Conservation (phyloP, 306 rosid genomes). For the Urtica urens region DNA sequence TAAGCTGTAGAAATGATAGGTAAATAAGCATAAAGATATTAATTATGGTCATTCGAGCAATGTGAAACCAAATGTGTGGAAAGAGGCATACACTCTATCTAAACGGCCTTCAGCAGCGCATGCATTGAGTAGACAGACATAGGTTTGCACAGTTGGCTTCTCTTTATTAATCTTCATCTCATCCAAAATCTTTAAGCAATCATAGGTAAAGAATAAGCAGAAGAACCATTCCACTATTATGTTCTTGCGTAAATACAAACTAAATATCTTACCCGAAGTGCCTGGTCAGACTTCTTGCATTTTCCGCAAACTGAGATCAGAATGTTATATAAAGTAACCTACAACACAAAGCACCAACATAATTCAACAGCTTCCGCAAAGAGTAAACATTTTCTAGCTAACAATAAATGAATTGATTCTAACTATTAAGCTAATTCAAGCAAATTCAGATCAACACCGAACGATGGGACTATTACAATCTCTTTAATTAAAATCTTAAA, state of each 20-base stretch:
- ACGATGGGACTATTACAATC: too few species aligned
- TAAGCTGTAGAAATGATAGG: too few species aligned
- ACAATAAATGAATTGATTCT: too few species aligned
- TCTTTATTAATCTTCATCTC: conserved; percentile 72
- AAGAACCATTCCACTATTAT: too few species aligned
- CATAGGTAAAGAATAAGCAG: not conserved
- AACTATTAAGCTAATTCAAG: too few species aligned
- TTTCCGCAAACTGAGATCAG: conserved; percentile 79
- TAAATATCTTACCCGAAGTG: conserved; percentile 46
- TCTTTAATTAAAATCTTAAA: too few species aligned
- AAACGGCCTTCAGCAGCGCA: conserved; percentile 77
- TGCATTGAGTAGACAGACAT: conserved; percentile 74
- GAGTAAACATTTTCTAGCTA: too few species aligned
- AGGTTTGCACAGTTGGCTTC: conserved; percentile 76
- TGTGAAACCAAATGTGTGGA: not conserved
- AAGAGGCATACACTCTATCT: conserved; percentile 69
- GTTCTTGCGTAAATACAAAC: not conserved
- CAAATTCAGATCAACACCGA: too few species aligned
- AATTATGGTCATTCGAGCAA: too few species aligned
- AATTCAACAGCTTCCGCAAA: too few species aligned
- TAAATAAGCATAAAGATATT: too few species aligned
- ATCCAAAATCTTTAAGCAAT: conserved; percentile 54
- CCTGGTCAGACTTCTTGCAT: conserved; percentile 67
- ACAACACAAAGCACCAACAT: conserved; percentile 12
- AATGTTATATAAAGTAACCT: conserved; percentile 71